A percentile compares a stretch with the other conserved stretches of the same genome.
Conservation (phyloP, 805 yeast species). For the Saturnispora diversa region DNA sequence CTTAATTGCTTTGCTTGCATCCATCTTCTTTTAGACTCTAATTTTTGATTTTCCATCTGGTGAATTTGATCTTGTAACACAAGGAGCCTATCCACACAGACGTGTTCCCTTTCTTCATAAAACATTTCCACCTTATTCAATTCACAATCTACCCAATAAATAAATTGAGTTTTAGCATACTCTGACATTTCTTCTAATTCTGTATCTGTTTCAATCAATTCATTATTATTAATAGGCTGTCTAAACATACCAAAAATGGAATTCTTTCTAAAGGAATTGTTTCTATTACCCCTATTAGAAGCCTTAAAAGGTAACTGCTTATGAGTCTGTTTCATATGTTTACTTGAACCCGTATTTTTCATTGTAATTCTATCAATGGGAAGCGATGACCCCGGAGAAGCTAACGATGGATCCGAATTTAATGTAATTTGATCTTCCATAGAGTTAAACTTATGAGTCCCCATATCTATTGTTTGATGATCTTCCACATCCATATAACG, state of each 20-base stretch:
- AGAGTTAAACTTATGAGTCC: neutral
- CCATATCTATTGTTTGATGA: neutral
- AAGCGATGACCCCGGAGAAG: neutral
- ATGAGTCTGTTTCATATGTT: too few species aligned
- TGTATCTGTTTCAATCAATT: neutral
- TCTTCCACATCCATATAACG: neutral
- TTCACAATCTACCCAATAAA: constrained; percentile 61
- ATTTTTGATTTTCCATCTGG: constrained; percentile 49
- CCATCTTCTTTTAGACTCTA: constrained; percentile 19
- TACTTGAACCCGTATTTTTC: neutral
- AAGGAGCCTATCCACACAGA: constrained; percentile 49
- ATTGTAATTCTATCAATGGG: neutral
- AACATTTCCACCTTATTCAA: constrained; percentile 53
- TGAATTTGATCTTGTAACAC: constrained; percentile 62
- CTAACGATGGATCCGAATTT: neutral
- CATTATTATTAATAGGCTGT: too few species aligned
- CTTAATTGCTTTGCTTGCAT: constrained; percentile 12
- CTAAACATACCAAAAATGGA: too few species aligned
- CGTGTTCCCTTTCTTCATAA: constrained; percentile 52
- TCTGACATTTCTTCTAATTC: constrained; percentile 29
- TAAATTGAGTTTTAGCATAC: constrained; percentile 42
- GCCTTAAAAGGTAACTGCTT: too few species aligned
- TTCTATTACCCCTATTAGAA: too few species aligned
- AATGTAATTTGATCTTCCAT: neutral
- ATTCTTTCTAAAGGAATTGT: neutral